Percentiles rank a stretch among this genome's conserved stretches.
Evolutionary conservation across 306 rosid species (phyloP).

Genomic region (Rosa persica): DNA sequence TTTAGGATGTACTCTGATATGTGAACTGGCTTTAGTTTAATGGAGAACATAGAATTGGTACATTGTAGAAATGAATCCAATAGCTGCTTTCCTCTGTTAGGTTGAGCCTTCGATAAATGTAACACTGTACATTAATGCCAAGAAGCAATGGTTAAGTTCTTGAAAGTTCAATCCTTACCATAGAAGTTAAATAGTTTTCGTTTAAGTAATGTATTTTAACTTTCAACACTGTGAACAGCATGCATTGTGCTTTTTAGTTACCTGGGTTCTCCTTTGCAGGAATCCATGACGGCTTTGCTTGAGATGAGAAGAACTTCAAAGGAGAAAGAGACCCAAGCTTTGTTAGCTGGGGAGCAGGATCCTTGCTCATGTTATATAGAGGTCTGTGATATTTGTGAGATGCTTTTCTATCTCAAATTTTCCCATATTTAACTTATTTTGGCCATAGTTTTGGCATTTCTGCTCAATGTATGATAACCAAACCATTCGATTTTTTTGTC

Average conservation of each 20-base stretch:
- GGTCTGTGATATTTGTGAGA: slow-evolving; percentile 41
- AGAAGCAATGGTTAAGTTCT: neutral
- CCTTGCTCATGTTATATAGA: slow-evolving; percentile 84
- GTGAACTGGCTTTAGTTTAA: neutral
- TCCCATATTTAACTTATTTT: slow-evolving; percentile 12
- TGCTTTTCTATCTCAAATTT: slow-evolving; percentile 9
- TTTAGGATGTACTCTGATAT: neutral
- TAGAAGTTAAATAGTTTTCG: neutral
- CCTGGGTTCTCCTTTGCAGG: slow-evolving; percentile 54
- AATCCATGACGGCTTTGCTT: slow-evolving; percentile 61
- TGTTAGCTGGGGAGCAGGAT: slow-evolving; percentile 87
- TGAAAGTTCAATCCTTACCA: neutral
- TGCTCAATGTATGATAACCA: slow-evolving; percentile 15
- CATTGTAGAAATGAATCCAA: neutral
- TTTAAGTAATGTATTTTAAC: slow-evolving; percentile 13
- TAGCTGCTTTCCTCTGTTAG: neutral
- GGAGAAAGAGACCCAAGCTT: slow-evolving; percentile 90
- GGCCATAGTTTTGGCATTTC: slow-evolving; percentile 2
- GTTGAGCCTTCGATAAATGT: neutral
- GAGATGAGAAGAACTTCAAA: slow-evolving; percentile 71
- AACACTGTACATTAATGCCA: neutral
- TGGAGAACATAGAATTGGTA: neutral
- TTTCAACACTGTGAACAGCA: neutral
- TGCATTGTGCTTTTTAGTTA: slow-evolving; percentile 25
- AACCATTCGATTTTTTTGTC: slow-evolving; percentile 21